A percentile compares a stretch with the other conserved stretches of the same genome.
phyloP scores from a whole-genome alignment of 352 stramenopile species.

The Phytophthora gonapodyides region DNA sequence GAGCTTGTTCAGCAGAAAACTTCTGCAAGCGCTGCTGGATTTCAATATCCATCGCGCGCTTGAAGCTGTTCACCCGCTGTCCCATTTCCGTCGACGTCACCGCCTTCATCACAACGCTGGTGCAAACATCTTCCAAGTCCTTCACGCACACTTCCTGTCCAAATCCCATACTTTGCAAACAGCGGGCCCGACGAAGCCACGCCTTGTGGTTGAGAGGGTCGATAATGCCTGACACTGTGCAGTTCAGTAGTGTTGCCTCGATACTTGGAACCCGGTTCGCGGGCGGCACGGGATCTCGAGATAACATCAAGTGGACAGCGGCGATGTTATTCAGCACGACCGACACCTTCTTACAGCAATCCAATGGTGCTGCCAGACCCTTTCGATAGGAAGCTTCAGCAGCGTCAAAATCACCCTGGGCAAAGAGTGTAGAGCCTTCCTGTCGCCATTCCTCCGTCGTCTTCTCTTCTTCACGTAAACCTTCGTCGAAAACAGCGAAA shows the following conservation, averaged over 20 bases:
- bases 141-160: conserved; percentile 4
- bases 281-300: too few relatives aligned
- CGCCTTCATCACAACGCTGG: conserved; percentile 1
- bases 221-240: conserved; percentile 33
- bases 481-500: conserved; percentile 1
- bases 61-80: conserved; percentile 18
- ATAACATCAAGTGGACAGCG: conserved; percentile 23
- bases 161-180: conserved; percentile 24
- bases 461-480: neutral
- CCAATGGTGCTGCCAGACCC: conserved; percentile 4
- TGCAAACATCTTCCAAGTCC: conserved; percentile 14
- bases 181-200: conserved; percentile 30
- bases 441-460: conserved; percentile 19
- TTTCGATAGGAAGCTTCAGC: conserved; percentile 26
- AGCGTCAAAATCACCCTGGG: neutral
- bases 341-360: conserved; percentile 15
- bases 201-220: conserved; percentile 35
- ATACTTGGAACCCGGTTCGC: neutral
- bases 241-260: conserved; percentile 29
- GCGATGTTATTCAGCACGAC: conserved; percentile 35
- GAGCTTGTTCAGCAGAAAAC: neutral
- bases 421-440: conserved; percentile 20
- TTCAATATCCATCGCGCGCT: conserved; percentile 3
- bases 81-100: neutral
- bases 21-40: conserved; percentile 7